Evolutionary conservation across 2,329 filamentous ascomycete species (phyloP).

Genomic region (Alternaria dauci): DNA sequence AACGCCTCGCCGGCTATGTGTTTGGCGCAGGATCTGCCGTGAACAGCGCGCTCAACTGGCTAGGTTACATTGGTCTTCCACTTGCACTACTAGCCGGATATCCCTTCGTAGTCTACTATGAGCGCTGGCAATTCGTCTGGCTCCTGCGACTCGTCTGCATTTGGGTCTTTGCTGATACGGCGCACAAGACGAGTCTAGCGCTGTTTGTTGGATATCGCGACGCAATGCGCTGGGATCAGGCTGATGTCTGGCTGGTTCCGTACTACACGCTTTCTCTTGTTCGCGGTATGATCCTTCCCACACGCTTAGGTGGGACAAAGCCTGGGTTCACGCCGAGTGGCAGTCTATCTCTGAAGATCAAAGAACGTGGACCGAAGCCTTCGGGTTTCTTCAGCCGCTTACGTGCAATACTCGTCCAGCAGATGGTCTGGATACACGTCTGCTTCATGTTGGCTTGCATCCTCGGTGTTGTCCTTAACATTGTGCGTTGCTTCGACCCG

Average conservation of each 20-base stretch:
- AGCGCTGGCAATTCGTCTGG: constrained; percentile 3
- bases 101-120: constrained; percentile 2
- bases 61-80: background rate
- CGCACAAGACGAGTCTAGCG: background rate
- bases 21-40: constrained; percentile 1
- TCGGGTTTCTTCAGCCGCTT: background rate
- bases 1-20: constrained; percentile 18
- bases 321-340: constrained; percentile 1
- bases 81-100: background rate
- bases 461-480: background rate
- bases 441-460: background rate
- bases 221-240: constrained; percentile 5
- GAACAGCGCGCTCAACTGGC: background rate
- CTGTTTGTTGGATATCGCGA: constrained; percentile 1
- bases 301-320: background rate
- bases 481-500: background rate
- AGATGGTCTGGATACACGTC: constrained; percentile 4
- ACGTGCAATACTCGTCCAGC: background rate
- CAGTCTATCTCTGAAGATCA: background rate
- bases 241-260: background rate
- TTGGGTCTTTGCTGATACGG: constrained; percentile 2
- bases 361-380: background rate
- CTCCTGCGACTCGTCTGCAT: constrained; percentile 1
- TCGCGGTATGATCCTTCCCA: background rate
- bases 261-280: constrained; percentile 2